Base-by-base conservation (phyloP, 2,329 filamentous ascomycete genomes). In the Trichoderma brevicompactum region DNA sequence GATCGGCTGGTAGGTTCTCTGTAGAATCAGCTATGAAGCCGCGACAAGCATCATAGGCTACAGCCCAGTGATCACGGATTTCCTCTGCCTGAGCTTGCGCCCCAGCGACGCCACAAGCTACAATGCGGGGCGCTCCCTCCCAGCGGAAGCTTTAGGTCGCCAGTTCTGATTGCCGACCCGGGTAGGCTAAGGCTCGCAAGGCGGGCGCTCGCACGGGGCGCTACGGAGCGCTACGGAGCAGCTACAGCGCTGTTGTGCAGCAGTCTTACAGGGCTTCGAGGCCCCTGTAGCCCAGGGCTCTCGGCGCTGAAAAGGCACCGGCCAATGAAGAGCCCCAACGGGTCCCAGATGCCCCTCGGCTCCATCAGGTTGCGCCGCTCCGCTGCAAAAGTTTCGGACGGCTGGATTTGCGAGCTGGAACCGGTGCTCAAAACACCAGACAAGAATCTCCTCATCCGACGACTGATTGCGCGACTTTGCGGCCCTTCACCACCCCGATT, bases 371-470 rank as follows among this genome's bases (percentile, higher is more conserved):
- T 28, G 23, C 23, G 23, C 23, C 13, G 32, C 32, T 36, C 50
- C 44, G 46, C n/a, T 55, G 52, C 61, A 68, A 70, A 70, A 70
- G 66, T 67, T 68, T 68, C 65, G 59, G 58, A 43, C 40, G 43
- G 56, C 53, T 52, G n/a, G 36, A 58, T 59, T 59, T 63, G 48
- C 62, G 53, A 58, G 41, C 32, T 60, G 41, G 43, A 53, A 23
- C 13, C 6, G 43, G 17, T 48, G 41, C 44, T 65, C 44, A 43
- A 56, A 58, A 34, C 44, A 50, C 34, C 44, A 65, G 40, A 40
- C 52, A 8, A 15, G 17, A 43, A 58, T 40, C 44, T 49, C n/a
- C 56, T 60, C 43, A 58, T 44, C 38, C 32, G 32, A 55, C 44
- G 53, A 52, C 36, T 43, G 17, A 52, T 43, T 52, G 62, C 62